These are phyloP conservation scores for Pseudoturritis turrita DNA, from an alignment of 345 rosid species.

Conservation along the genomic window DNA sequence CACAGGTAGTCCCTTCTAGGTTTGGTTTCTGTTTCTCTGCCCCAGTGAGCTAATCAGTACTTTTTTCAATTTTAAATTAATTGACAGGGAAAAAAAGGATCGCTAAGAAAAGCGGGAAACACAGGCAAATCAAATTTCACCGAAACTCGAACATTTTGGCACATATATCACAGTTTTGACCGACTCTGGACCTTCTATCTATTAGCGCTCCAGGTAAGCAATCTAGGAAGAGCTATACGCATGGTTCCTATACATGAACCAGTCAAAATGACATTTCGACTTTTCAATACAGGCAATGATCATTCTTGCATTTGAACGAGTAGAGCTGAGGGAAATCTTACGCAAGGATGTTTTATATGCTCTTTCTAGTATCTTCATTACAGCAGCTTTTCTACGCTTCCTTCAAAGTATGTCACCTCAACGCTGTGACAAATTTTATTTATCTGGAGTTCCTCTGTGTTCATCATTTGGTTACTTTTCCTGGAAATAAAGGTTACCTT, in stretches of 20 bases:
- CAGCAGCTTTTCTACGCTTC: slow-evolving; percentile 86
- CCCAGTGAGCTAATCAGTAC: slow-evolving; percentile 2
- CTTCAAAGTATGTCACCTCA: slow-evolving; percentile 62
- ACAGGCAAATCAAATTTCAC: slow-evolving; percentile 93
- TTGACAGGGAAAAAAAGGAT: slow-evolving; percentile 60
- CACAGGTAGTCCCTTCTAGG: slow-evolving; percentile 35
- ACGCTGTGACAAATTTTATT: background rate
- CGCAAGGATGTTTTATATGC: slow-evolving; percentile 60
- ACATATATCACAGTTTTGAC: slow-evolving; percentile 91
- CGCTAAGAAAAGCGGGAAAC: slow-evolving; percentile 43
- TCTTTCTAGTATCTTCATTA: slow-evolving; percentile 87
- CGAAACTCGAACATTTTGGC: slow-evolving; percentile 94
- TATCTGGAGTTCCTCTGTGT: slow-evolving; percentile 6
- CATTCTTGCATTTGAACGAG: slow-evolving; percentile 74
- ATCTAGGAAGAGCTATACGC: background rate
- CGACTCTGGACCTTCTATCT: slow-evolving; percentile 91
- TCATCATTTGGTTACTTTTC: slow-evolving; percentile 5
- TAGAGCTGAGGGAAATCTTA: slow-evolving; percentile 48
- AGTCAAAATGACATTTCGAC: slow-evolving; percentile 1
- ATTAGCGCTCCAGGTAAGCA: slow-evolving; percentile 77
- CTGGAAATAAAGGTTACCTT: slow-evolving; percentile 10
- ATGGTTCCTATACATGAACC: background rate
- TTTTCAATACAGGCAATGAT: slow-evolving; percentile 64
- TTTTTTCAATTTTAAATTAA: background rate
- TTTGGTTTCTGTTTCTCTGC: slow-evolving; percentile 16